Evolutionary conservation across 2,329 filamentous ascomycete genomes (phyloP), one percentile per base, ranked within the genome.

Genomic region (Hypoxylon sp.): DNA sequence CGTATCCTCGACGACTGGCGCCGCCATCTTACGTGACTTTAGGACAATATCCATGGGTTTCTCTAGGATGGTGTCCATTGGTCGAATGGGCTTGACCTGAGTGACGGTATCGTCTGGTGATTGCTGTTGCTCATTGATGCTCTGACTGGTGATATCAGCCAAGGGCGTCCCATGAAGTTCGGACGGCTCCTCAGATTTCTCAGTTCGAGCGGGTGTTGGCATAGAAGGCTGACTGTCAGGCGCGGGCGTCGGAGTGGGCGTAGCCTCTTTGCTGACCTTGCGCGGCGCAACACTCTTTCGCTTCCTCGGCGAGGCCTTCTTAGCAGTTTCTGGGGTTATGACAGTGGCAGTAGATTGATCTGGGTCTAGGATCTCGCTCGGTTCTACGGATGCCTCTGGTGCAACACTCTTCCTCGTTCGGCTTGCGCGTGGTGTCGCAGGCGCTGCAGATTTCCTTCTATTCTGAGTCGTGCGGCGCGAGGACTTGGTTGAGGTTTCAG

Each of bases 11-110:
- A 93, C 88, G n/a, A 89, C 82, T 0, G 88, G 86, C 26, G 90
- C 84, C 1, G 88, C 86, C 76, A 91, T 84, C 35, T 91, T 92
- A 67, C 94, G 90, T 52, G 94, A 93, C 81, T 97, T 95, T 66
- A 97, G 85, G 53, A 97, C 90, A 73, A 98, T 97, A 75, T 98
- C 95, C 91, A 97, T 94, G 0, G 95, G 95, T 78, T 89, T 93
- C 77, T 97, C 94, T 73, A 97, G 81, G 64, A 93, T 85, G 0
- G 93, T 92, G 73, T 93, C 88, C 81, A 93, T 90, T 1, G 93
- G 85, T 72, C 91, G 92, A 75, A 95, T 88, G 42, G 92, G 91
- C 79, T 92, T 92, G 50, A 91, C 81, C 1, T 84, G 81, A 31
- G 87, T 84, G 66, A 84, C 68, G 66, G 81, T 84, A 78, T 87